phyloP scores from a whole-genome alignment of 176 grass and related monocot genomes.

The Ensete ventricosum region DNA sequence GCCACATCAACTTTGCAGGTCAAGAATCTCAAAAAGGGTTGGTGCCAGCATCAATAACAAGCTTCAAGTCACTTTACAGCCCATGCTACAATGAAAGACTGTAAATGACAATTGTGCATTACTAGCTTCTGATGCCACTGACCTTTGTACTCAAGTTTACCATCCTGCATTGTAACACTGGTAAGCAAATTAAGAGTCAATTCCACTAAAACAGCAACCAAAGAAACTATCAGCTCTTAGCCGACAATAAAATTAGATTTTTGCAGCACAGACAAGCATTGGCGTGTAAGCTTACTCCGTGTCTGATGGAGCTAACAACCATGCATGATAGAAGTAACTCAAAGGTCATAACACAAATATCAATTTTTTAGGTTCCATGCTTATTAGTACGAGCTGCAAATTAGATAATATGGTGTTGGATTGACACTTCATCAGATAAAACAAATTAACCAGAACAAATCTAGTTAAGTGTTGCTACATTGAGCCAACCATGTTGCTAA shows the following conservation, averaged over 20 bases:
- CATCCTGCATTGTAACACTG: not conserved
- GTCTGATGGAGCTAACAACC: not conserved
- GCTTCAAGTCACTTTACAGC: slow-evolving; percentile 1
- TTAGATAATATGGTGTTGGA: too few relatives aligned
- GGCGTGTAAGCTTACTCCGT: not conserved
- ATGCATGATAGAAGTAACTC: too few relatives aligned
- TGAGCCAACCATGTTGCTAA: too few relatives aligned
- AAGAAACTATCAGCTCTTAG: too few relatives aligned
- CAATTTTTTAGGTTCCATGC: too few relatives aligned
- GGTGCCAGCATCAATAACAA: not conserved
- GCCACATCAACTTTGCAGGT: not conserved
- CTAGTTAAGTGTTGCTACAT: too few relatives aligned
- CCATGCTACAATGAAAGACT: not conserved
- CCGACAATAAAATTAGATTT: not conserved
- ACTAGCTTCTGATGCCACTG: too few relatives aligned
- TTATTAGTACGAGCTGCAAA: too few relatives aligned
- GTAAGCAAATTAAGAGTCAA: too few relatives aligned
- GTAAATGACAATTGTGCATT: not conserved
- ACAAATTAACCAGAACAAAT: too few relatives aligned
- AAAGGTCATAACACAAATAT: not conserved
- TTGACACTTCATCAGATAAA: too few relatives aligned
- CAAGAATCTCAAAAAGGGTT: not conserved
- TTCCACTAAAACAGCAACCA: too few relatives aligned
- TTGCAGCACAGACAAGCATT: not conserved
- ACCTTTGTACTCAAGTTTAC: not conserved